Evolutionary conservation across 176 grass and related monocot genomes (phyloP).

Genomic region (Rhipidocladum racemiflorum): DNA sequence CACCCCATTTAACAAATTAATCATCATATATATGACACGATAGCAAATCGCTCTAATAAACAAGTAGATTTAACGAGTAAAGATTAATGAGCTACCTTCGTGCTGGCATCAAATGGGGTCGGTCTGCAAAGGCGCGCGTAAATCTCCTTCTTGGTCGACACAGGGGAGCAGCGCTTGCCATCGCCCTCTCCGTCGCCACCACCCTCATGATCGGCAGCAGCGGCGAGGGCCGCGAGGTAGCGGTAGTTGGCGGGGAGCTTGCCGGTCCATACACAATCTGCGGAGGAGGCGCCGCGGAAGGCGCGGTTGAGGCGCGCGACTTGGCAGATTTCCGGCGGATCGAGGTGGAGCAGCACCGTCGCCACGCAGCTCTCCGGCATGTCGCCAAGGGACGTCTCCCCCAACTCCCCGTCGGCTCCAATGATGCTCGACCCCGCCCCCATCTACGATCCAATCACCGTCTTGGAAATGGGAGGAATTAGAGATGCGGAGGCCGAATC

Average conservation of each 20-base stretch:
- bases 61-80: neutral
- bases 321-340: conserved; percentile 88
- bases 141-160: conserved; percentile 61
- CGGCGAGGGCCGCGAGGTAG: conserved; percentile 57
- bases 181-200: conserved; percentile 20
- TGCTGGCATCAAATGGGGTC: conserved; percentile 58
- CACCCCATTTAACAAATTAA: conserved; percentile 4
- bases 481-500: neutral
- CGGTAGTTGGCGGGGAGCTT: conserved; percentile 79
- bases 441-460: conserved; percentile 43
- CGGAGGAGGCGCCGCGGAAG: conserved; percentile 70
- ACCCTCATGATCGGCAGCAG: conserved; percentile 44
- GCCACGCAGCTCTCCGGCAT: conserved; percentile 93
- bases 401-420: conserved; percentile 49
- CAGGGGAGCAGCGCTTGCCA: conserved; percentile 26
- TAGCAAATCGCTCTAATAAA: neutral
- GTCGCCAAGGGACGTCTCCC: conserved; percentile 74
- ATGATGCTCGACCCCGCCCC: conserved; percentile 69
- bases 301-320: conserved; percentile 61
- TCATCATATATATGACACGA: neutral
- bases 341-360: conserved; percentile 69
- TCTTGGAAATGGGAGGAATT: neutral
- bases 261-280: conserved; percentile 70
- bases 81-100: conserved; percentile 49
- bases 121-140: conserved; percentile 70